phyloP scores from a whole-genome alignment of 2,329 filamentous ascomycete species.

The Monilinia polystroma region DNA sequence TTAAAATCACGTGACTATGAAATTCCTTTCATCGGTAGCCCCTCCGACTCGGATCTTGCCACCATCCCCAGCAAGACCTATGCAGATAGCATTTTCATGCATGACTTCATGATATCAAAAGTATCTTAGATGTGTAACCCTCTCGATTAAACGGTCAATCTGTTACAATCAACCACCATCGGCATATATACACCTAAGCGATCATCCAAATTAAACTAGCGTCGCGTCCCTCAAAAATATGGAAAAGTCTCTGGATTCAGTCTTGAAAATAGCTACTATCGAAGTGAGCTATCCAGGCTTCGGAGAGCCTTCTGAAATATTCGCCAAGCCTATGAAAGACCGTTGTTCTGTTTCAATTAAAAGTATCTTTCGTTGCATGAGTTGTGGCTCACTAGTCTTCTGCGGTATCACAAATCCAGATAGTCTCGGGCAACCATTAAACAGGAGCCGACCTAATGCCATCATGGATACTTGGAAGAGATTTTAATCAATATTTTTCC shows the following conservation, averaged over 20 bases:
- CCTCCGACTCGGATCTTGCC: conserved; percentile 5
- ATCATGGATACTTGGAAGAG: neutral
- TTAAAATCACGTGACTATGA: neutral
- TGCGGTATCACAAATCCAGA: neutral
- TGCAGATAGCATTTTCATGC: neutral
- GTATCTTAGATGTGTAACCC: no score
- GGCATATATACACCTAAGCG: neutral
- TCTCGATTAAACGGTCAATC: neutral
- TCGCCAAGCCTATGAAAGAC: neutral
- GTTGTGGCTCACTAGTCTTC: neutral
- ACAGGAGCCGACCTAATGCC: neutral
- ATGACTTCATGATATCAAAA: neutral
- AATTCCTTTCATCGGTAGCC: neutral
- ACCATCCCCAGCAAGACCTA: neutral
- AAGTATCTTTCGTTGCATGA: no score
- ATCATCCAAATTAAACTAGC: neutral
- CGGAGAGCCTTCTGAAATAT: fast-evolving
- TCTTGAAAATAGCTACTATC: neutral
- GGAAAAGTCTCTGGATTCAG: neutral
- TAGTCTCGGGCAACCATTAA: no score
- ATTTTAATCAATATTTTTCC: neutral
- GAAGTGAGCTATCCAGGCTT: no score
- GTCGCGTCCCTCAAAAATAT: neutral
- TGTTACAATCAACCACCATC: neutral
- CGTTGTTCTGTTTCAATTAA: no score